Evolutionary conservation across 2,329 filamentous ascomycete species (phyloP).

Genomic region (Chaetomium sp.): DNA sequence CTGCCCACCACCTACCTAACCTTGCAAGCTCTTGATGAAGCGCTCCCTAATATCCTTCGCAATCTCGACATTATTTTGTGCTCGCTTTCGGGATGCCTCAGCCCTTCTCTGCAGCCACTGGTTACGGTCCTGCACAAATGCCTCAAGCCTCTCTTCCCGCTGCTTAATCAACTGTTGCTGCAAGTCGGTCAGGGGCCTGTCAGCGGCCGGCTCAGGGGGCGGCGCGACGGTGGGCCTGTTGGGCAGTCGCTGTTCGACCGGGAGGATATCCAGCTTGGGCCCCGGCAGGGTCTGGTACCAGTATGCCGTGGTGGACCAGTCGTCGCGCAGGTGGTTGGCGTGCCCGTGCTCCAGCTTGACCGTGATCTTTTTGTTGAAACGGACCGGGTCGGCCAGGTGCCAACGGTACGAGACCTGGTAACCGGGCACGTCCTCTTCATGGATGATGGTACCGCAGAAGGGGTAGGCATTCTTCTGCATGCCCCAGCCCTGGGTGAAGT

Average conservation of each 20-base stretch:
- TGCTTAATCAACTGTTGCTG: conserved; percentile 1
- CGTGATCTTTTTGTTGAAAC: conserved; percentile 5
- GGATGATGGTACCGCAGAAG: conserved; percentile 4
- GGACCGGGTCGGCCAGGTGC: conserved; percentile 2
- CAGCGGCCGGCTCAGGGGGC: conserved; percentile 1
- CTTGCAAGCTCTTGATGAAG: not conserved
- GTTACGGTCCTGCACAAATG: conserved; percentile 3
- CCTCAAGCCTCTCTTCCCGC: conserved; percentile 1
- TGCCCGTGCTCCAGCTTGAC: conserved; percentile 5
- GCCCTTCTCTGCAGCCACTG: conserved; percentile 2
- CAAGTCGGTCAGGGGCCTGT: not conserved
- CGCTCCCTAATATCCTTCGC: conserved; percentile 2
- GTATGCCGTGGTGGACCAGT: conserved; percentile 1
- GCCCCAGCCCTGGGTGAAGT: conserved; percentile 5
- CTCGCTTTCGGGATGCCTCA: not conserved
- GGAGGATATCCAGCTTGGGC: not conserved
- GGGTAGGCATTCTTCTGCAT: conserved; percentile 6
- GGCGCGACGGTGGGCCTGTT: conserved; percentile 1
- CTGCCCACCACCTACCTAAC: not conserved
- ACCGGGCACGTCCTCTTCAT: conserved; percentile 1
- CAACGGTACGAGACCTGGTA: conserved; percentile 5
- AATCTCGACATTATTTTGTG: conserved; percentile 1
- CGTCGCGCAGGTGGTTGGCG: conserved; percentile 1
- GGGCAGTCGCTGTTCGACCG: not conserved
- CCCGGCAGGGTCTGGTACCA: conserved; percentile 4